phyloP scores from a whole-genome alignment of 257 asterid species.

The Cynanchum wilfordii region DNA sequence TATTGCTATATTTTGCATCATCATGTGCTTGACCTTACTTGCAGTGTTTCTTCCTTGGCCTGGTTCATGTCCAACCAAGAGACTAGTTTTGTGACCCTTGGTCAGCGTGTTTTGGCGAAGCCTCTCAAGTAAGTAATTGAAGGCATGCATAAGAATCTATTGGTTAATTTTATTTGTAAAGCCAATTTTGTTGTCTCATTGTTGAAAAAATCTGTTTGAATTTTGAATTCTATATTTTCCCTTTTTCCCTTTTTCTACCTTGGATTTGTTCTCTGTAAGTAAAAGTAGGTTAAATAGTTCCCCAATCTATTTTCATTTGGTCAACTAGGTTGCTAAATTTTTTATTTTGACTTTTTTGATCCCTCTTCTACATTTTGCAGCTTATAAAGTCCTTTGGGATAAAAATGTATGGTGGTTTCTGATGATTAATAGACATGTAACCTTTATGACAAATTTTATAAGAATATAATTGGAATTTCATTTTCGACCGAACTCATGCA shows the following conservation, averaged over 20 bases:
- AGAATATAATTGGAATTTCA: too few relatives aligned
- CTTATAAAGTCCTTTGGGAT: too few relatives aligned
- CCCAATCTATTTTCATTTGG: too few relatives aligned
- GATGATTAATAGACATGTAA: too few relatives aligned
- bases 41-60: constrained; percentile 99
- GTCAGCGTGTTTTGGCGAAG: constrained; percentile 92
- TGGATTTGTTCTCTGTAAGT: neutral
- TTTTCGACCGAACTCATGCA: too few relatives aligned
- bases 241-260: neutral
- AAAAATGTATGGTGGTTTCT: too few relatives aligned
- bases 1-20: too few relatives aligned
- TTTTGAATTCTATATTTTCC: neutral
- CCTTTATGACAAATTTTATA: too few relatives aligned
- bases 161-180: neutral
- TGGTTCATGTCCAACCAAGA: constrained; percentile 99
- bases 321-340: too few relatives aligned
- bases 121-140: constrained; percentile 77
- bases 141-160: neutral
- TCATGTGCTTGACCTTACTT: constrained; percentile 13
- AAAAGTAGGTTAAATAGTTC: too few relatives aligned
- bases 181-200: neutral
- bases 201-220: neutral
- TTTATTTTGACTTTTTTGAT: too few relatives aligned
- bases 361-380: too few relatives aligned
- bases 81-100: constrained; percentile 97